A percentile compares a stretch with the other conserved stretches of the same genome.
phyloP scores from a whole-genome alignment of 75 land plant genomes.

The Sequoiadendron giganteum region DNA sequence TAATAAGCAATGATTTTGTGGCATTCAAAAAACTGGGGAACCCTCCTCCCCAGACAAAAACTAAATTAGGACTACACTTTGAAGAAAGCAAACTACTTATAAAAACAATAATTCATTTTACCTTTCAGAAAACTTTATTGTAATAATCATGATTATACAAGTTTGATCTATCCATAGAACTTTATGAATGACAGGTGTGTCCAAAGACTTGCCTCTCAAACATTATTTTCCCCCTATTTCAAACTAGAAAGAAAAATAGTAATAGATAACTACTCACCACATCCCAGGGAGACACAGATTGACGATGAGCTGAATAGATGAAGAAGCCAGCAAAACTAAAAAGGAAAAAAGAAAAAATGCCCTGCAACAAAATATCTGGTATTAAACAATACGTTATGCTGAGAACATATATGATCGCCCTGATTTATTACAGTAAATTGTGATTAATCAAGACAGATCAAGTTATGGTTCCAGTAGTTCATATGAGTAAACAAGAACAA shows the following conservation, averaged over 20 bases:
- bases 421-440: not conserved
- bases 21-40: not conserved
- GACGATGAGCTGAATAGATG: slow-evolving; percentile 6
- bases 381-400: not conserved
- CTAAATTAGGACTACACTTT: not conserved
- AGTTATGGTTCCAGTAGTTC: too few relatives aligned
- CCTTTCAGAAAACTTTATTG: not conserved
- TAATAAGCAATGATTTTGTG: not conserved
- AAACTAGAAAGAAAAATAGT: not conserved
- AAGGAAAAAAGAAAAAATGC: not conserved
- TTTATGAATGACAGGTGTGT: not conserved
- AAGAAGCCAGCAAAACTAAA: not conserved
- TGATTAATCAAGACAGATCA: too few relatives aligned
- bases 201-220: not conserved
- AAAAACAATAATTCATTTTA: not conserved
- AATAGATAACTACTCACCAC: slow-evolving; percentile 2
- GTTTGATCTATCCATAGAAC: not conserved
- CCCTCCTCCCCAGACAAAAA: not conserved
- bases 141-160: not conserved
- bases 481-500: too few relatives aligned
- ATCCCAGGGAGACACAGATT: slow-evolving; percentile 8
- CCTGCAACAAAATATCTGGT: slow-evolving; percentile 1
- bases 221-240: not conserved
- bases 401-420: not conserved
- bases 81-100: not conserved